phyloP scores from a whole-genome alignment of 2,329 filamentous ascomycete genomes.

The Fusarium circinatum region DNA sequence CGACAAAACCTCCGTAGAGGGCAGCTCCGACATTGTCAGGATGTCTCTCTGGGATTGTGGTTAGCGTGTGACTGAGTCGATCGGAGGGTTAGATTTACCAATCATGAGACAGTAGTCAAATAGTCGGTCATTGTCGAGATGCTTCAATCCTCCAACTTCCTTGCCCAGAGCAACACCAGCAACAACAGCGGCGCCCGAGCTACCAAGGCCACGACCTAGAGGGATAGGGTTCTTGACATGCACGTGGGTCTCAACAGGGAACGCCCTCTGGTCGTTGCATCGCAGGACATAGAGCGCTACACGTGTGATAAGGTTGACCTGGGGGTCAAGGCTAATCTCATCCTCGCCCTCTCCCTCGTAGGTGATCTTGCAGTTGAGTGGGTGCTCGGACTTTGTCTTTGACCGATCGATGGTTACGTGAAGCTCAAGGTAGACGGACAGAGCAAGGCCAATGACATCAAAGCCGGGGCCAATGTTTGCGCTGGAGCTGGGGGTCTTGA shows the following conservation, averaged over 20 bases:
- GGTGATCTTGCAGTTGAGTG: slow-evolving; percentile 87
- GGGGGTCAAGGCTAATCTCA: slow-evolving; percentile 84
- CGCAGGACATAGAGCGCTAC: slow-evolving; percentile 94
- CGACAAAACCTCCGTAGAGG: slow-evolving; percentile 95
- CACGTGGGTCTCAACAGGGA: slow-evolving; percentile 87
- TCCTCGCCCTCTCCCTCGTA: slow-evolving; percentile 87
- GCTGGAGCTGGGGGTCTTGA: slow-evolving; percentile 90
- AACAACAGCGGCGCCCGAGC: slow-evolving; percentile 93
- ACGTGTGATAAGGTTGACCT: slow-evolving; percentile 91
- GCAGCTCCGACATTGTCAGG: slow-evolving; percentile 96
- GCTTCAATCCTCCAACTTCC: slow-evolving; percentile 81
- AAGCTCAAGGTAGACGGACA: slow-evolving; percentile 94
- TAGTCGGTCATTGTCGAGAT: slow-evolving; percentile 80
- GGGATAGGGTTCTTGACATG: slow-evolving; percentile 97
- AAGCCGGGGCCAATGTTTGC: slow-evolving; percentile 98
- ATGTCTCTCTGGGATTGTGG: slow-evolving; percentile 71
- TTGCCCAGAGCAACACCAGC: slow-evolving; percentile 94
- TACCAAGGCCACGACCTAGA: slow-evolving; percentile 90
- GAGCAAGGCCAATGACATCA: slow-evolving; percentile 94
- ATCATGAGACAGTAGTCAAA: slow-evolving; percentile 99
- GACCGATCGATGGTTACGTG: slow-evolving; percentile 78
- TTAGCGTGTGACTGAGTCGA: slow-evolving; percentile 12
- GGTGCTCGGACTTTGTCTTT: slow-evolving; percentile 62
- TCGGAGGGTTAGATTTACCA: slow-evolving; percentile 59
- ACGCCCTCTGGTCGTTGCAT: slow-evolving; percentile 87